phyloP scores from a whole-genome alignment of 2,329 filamentous ascomycete genomes.

The Colletotrichum eleusines region DNA sequence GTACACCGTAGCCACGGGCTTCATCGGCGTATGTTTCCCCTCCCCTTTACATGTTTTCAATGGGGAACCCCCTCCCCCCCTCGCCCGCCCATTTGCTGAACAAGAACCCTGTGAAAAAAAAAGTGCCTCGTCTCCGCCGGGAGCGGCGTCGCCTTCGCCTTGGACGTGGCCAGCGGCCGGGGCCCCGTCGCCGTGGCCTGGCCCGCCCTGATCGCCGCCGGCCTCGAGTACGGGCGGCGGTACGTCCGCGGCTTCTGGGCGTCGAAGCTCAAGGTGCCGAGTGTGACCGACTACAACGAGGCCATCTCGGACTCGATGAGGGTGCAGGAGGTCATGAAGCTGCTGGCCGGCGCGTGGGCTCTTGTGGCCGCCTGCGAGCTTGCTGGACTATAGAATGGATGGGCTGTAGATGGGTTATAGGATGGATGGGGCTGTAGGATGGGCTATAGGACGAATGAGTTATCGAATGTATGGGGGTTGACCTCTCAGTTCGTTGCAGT shows the following conservation, averaged over 20 bases:
- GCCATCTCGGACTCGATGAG: conserved; percentile 46
- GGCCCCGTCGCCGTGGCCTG: conserved; percentile 40
- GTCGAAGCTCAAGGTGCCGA: conserved; percentile 47
- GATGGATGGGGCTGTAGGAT: no score
- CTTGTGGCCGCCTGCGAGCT: conserved; percentile 44
- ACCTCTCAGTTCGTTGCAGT: no score
- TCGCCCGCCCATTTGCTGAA: neutral
- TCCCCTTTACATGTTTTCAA: neutral
- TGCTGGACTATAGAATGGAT: conserved; percentile 33
- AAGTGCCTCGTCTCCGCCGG: conserved; percentile 44
- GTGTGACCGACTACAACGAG: conserved; percentile 48
- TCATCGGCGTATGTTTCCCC: conserved; percentile 44
- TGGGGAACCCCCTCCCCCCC: no score
- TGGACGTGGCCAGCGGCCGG: conserved; percentile 35
- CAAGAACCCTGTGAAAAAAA: neutral
- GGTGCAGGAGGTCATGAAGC: conserved; percentile 42
- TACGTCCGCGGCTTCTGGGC: conserved; percentile 49
- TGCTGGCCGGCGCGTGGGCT: conserved; percentile 43
- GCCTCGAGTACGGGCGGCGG: conserved; percentile 37
- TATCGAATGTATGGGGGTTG: no score
- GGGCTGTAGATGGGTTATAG: conserved; percentile 24
- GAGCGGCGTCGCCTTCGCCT: conserved; percentile 40
- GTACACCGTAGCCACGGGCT: conserved; percentile 47
- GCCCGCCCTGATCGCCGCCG: conserved; percentile 43
- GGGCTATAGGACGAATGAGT: no score